Percentiles rank a stretch among this genome's conserved stretches.
Conservation (phyloP, 2,329 filamentous ascomycete species). For the Ascochyta koolunga region DNA sequence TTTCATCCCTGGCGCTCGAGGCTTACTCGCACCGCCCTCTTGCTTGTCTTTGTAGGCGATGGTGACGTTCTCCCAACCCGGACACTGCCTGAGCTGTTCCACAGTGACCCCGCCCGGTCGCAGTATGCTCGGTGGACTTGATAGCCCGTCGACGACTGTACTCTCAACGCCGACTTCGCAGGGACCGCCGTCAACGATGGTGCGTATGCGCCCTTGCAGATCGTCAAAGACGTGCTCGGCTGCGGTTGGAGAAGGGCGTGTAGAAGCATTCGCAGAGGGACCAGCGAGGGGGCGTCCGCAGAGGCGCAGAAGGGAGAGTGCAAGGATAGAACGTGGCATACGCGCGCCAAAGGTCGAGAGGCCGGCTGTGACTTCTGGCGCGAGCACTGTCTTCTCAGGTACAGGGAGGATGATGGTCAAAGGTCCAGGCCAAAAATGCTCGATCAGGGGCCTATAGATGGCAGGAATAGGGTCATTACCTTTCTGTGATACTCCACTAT, state of each 20-base stretch:
- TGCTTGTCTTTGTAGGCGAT: slow-evolving; percentile 79
- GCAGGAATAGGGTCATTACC: slow-evolving; percentile 63
- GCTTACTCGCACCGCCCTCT: slow-evolving; percentile 65
- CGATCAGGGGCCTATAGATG: slow-evolving; percentile 79
- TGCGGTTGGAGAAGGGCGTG: slow-evolving; percentile 87
- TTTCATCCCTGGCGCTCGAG: slow-evolving; percentile 95
- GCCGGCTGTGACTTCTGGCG: slow-evolving; percentile 89
- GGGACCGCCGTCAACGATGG: slow-evolving; percentile 86
- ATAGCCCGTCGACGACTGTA: slow-evolving; percentile 92
- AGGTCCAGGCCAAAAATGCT: slow-evolving; percentile 91
- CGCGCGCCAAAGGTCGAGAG: slow-evolving; percentile 85
- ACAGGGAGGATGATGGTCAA: slow-evolving; percentile 88
- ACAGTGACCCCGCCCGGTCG: slow-evolving; percentile 87
- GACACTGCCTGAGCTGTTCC: slow-evolving; percentile 73
- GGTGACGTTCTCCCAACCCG: slow-evolving; percentile 80
- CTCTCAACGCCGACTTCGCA: slow-evolving; percentile 93
- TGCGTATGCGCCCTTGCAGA: slow-evolving; percentile 77
- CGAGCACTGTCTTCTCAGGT: slow-evolving; percentile 71
- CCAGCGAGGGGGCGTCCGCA: slow-evolving; percentile 82
- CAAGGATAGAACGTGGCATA: slow-evolving; percentile 86
- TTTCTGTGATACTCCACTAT: slow-evolving; percentile 18
- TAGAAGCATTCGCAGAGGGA: slow-evolving; percentile 93
- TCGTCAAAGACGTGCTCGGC: slow-evolving; percentile 90
- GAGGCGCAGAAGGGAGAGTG: slow-evolving; percentile 82
- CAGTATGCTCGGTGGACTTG: slow-evolving; percentile 78